Percentiles rank a stretch among this genome's conserved stretches.
These are phyloP conservation scores for bread wheat (Triticum aestivum) DNA, from an alignment of 176 grass and related monocot species.

Conservation along the genomic window IWGSC_CS_RefSeq_v2.1 NC_057813.1:426549-427048, in stretches of 20 bases:
- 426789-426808: no score
- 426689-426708: neutral
- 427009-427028: constrained; percentile 50
- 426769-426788: no score
- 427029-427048: constrained; percentile 57
- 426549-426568: neutral
- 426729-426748: neutral
- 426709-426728: neutral
- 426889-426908: neutral
- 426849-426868: no score
- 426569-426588: neutral
- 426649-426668: neutral
- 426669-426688: neutral
- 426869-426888: no score
- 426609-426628: neutral
- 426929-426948: constrained; percentile 72
- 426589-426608: neutral
- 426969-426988: constrained; percentile 60
- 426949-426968: constrained; percentile 64
- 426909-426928: neutral
- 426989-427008: constrained; percentile 57
- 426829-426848: no score
- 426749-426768: no score
- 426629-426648: neutral
- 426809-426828: no score